These are phyloP conservation scores for Cnidoscolus chayamansa DNA, from an alignment of 441 rosid genomes.

Conservation along the genomic window DNA sequence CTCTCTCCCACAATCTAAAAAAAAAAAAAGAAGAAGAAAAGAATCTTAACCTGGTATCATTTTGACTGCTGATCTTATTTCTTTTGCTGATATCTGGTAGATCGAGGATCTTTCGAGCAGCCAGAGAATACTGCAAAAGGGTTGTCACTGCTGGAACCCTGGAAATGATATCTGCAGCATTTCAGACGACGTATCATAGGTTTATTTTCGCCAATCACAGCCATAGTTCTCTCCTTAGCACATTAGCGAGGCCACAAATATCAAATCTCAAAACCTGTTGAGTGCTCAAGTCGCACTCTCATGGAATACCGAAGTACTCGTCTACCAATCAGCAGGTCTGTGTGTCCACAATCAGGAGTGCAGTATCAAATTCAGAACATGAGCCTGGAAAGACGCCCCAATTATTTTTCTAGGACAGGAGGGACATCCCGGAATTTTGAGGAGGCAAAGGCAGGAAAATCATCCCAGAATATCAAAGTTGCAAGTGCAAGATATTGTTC, in stretches of 20 bases:
- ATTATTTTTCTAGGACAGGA: constrained; percentile 14
- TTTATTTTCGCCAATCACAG: constrained; percentile 36
- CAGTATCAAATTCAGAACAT: constrained; percentile 17
- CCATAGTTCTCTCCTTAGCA: constrained; percentile 26
- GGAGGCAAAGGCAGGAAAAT: background rate
- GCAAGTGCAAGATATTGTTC: too few relatives aligned
- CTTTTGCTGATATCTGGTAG: constrained; percentile 34
- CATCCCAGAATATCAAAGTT: background rate
- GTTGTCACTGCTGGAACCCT: constrained; percentile 51
- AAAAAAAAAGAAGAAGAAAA: background rate
- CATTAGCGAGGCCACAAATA: constrained; percentile 41
- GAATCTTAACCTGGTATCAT: background rate
- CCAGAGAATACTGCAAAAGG: constrained; percentile 68
- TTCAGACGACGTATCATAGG: constrained; percentile 37
- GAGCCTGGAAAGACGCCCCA: constrained; percentile 22
- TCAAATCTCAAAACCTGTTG: constrained; percentile 22
- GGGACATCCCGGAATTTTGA: background rate
- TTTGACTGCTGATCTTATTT: constrained; percentile 12
- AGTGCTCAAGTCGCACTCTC: constrained; percentile 21
- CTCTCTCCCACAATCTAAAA: background rate
- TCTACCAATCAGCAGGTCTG: constrained; percentile 24
- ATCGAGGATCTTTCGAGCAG: constrained; percentile 90
- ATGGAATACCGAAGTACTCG: background rate
- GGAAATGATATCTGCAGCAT: constrained; percentile 49
- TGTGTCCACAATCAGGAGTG: constrained; percentile 16